These are phyloP conservation scores for Ehretia macrophylla DNA, from an alignment of 257 asterid genomes.

Conservation along the genomic window DNA sequence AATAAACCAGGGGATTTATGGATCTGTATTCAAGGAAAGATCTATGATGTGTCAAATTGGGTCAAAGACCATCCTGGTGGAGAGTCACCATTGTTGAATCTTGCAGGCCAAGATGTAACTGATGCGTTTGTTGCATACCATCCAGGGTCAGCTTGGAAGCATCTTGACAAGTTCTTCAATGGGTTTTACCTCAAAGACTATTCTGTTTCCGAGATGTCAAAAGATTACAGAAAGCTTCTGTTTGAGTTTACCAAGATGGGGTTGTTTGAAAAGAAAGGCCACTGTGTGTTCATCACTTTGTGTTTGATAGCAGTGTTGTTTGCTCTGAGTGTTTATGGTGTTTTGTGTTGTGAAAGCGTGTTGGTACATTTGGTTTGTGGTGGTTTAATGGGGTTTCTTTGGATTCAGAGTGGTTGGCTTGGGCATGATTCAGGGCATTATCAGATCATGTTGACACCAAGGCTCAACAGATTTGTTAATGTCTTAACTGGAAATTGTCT, in stretches of 20 bases:
- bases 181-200: constrained; percentile 56
- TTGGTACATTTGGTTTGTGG: constrained; percentile 56
- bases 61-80: constrained; percentile 79
- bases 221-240: constrained; percentile 67
- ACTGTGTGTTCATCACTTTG: constrained; percentile 30
- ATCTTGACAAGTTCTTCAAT: constrained; percentile 51
- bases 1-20: constrained; percentile 75
- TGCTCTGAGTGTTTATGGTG: constrained; percentile 52
- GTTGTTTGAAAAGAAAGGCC: constrained; percentile 66
- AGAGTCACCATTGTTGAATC: constrained; percentile 57
- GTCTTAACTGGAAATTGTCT: constrained; percentile 63
- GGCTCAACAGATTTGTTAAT: constrained; percentile 46
- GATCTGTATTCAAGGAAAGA: constrained; percentile 89
- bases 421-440: constrained; percentile 94
- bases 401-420: constrained; percentile 97
- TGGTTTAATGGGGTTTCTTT: constrained; percentile 62
- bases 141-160: constrained; percentile 62
- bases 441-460: constrained; percentile 44
- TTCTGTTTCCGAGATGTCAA: constrained; percentile 60
- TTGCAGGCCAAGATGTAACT: constrained; percentile 87
- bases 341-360: constrained; percentile 44
- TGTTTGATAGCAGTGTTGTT: constrained; percentile 32
- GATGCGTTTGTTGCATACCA: constrained; percentile 88
- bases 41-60: constrained; percentile 86
- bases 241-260: constrained; percentile 64